Evolutionary conservation across 139 green algal genomes (phyloP).

Genomic region (Edaphochlamys debaryana): DNA sequence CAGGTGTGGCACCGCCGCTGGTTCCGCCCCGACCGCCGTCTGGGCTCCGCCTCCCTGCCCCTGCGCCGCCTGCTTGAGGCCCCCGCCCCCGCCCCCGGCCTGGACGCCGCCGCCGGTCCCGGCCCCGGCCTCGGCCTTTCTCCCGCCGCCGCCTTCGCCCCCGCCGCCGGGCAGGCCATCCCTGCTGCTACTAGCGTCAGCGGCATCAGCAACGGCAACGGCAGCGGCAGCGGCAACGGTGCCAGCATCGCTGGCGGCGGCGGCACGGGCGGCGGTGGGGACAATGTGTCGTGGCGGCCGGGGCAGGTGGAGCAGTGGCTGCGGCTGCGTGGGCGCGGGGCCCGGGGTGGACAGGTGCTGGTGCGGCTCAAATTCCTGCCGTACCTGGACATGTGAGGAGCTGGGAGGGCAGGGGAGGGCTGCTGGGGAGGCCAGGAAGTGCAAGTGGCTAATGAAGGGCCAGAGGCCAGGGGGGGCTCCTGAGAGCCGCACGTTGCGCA

Average conservation of each 20-base stretch:
- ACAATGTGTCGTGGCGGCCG: too few species aligned
- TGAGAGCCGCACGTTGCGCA: too few species aligned
- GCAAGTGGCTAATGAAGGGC: too few species aligned
- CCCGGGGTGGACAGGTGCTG: constrained; percentile 3
- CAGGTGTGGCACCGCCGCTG: constrained; percentile 41
- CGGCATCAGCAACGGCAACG: background rate
- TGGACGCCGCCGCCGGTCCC: too few species aligned
- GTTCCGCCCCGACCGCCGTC: constrained; percentile 5
- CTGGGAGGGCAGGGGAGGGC: too few species aligned
- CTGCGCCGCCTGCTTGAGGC: constrained; percentile 2
- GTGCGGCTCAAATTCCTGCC: constrained; percentile 22
- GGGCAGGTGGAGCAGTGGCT: background rate
- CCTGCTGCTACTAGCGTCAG: background rate
- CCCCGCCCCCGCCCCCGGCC: too few species aligned
- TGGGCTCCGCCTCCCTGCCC: background rate
- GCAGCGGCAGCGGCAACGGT: background rate
- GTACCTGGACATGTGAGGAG: background rate
- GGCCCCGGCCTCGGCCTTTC: background rate
- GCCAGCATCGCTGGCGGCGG: too few species aligned
- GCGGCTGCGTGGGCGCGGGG: background rate
- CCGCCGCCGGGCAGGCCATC: too few species aligned
- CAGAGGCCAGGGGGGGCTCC: too few species aligned
- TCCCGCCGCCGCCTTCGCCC: background rate
- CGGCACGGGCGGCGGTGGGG: too few species aligned
- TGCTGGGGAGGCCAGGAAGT: too few species aligned